A percentile compares a stretch with the other conserved stretches of the same genome.
Conservation (phyloP, 768 basidiomycete species). For the Agaricus subrufescens region DNA sequence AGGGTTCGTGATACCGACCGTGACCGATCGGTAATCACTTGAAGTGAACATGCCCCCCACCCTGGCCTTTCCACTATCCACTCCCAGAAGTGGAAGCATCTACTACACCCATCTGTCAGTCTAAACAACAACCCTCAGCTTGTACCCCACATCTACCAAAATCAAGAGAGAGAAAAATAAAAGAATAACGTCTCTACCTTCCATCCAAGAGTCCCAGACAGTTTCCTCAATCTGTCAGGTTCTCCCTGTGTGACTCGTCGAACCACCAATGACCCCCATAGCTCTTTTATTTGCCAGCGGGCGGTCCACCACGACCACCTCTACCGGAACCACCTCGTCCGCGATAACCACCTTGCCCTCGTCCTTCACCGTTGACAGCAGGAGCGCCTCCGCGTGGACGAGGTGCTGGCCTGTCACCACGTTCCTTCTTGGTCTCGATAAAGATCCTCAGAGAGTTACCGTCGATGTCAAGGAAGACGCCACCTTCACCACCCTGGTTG, state of each 20-base stretch:
- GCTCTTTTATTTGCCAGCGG: constrained; percentile 9
- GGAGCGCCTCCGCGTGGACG: constrained; percentile 63
- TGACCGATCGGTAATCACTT: neutral
- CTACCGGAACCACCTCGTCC: constrained; percentile 23
- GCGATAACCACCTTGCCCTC: constrained; percentile 23
- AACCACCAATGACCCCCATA: neutral
- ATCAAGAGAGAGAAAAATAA: neutral
- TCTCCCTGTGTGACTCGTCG: neutral
- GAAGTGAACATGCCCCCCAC: neutral
- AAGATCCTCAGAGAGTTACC: constrained; percentile 56
- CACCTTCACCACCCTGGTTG: constrained; percentile 82
- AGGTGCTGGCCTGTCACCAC: constrained; percentile 76
- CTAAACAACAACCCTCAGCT: neutral
- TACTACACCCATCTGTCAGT: neutral
- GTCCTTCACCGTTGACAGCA: constrained; percentile 42
- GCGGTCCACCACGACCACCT: constrained; percentile 23
- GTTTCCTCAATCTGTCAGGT: too few species aligned
- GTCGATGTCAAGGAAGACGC: constrained; percentile 70
- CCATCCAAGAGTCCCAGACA: neutral
- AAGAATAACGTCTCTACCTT: too few species aligned
- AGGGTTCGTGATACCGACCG: neutral
- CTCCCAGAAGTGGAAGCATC: neutral
- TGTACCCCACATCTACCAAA: constrained; percentile 1
- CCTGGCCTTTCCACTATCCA: neutral
- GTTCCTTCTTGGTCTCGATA: constrained; percentile 90